Conservation (phyloP, 768 basidiomycete species). For the Goffeauzyma gilvescens region DNA sequence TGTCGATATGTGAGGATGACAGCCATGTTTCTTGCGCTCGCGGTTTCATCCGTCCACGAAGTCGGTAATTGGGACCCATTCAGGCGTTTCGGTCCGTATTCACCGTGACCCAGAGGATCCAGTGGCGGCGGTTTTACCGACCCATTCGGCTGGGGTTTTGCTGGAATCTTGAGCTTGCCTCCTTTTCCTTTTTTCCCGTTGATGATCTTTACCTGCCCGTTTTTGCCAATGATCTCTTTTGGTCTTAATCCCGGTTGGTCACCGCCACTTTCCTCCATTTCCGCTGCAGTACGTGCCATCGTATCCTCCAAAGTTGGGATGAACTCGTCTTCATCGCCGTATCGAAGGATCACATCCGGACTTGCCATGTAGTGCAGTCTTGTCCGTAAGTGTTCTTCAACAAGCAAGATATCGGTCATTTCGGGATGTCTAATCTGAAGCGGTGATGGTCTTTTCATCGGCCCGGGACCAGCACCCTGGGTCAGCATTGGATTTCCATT, state of each 20-base stretch:
- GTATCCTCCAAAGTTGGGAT: slow-evolving; percentile 9
- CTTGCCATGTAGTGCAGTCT: slow-evolving; percentile 30
- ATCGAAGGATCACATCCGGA: slow-evolving; percentile 17
- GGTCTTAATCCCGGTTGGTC: not conserved
- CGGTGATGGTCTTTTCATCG: slow-evolving; percentile 11
- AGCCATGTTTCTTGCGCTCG: slow-evolving; percentile 26
- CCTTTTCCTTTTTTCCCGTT: slow-evolving; percentile 8
- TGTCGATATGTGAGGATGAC: slow-evolving; percentile 29
- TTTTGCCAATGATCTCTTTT: not conserved
- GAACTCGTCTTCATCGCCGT: slow-evolving; percentile 11
- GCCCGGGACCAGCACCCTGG: no score
- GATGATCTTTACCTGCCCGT: slow-evolving; percentile 1
- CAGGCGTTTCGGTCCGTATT: slow-evolving; percentile 6
- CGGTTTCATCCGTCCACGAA: slow-evolving; percentile 24
- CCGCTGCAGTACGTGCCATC: not conserved
- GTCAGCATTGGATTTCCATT: no score
- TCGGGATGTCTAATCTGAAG: slow-evolving; percentile 29
- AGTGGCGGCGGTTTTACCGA: no score
- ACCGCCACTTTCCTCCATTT: not conserved
- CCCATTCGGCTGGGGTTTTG: no score
- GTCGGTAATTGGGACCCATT: slow-evolving; percentile 22
- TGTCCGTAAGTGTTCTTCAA: slow-evolving; percentile 31
- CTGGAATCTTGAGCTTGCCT: no score
- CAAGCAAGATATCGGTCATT: slow-evolving; percentile 31
- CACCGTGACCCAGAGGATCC: no score